Evolutionary conservation across 2,329 filamentous ascomycete species (phyloP), one percentile per base, ranked within the genome.

Genomic region (Aspergillus uvarum): DNA sequence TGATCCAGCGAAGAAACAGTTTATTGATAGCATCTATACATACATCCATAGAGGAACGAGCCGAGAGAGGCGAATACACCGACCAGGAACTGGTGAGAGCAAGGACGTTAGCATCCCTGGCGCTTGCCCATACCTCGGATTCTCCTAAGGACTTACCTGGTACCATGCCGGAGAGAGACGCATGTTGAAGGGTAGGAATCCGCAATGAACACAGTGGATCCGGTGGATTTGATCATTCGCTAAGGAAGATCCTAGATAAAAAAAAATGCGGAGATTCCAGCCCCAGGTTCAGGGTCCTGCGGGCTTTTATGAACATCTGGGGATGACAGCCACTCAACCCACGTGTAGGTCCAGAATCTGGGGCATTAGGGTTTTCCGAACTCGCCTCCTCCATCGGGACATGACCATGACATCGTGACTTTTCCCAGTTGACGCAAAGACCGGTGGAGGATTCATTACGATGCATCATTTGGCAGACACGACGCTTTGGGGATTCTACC

Each of bases 31-130:
- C 16, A 1, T n/a, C 14, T 44, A 47, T 50, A 66, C 72, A 51
- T 63, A 76, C 74, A 86, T 67, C 84, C 84, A 67, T 81, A 86
- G 7, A 86, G 79, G 56, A 85, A 78, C 4, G 83, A 85, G 48
- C 84, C 84, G 5, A 86, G 74, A 1, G 83, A 85, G 64, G 84
- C 84, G 70, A 87, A 86, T 44, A 85, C 78, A 64, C 80, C 78
- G 47, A 86, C 80, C 52, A 86, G 77, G 68, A 87, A 86, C 81
- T 85, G 65, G 7, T 5, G 4, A n/a, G 7, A 21, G 51, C 21
- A 35, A 29, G 3, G 31, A 48, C 16, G 2, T 53, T 12, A 21
- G 8, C 16, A 44, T 19, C 4, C 38, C 16, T 2, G 16, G 4
- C 38, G 6, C 16, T 8, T n/a, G 8, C 16, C 16, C 16, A 16